These are phyloP conservation scores for Myriosclerotinia duriaeana DNA, from an alignment of 2,329 filamentous ascomycete species.

Conservation along the genomic window DNA sequence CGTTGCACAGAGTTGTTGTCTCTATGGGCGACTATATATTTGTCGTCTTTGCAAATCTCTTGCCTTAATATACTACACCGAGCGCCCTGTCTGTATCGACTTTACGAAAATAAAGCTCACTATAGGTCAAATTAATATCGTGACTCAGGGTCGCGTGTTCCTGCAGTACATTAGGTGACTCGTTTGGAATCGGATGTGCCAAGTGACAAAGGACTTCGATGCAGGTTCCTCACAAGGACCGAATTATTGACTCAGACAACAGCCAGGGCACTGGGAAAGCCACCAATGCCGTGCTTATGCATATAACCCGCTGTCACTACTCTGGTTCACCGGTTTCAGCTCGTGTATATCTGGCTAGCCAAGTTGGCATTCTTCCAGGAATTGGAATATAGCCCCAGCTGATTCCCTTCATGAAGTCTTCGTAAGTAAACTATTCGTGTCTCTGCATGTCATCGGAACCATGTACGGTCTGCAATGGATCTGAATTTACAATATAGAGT, in stretches of 20 bases:
- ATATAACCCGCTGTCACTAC: slow-evolving; percentile 2
- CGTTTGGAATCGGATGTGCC: not conserved
- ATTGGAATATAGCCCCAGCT: not conserved
- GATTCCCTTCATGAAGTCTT: not conserved
- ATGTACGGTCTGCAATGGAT: not conserved
- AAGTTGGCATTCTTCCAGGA: not conserved
- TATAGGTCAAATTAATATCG: not conserved
- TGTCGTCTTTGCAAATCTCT: not conserved
- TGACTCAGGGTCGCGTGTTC: not conserved
- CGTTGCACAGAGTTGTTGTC: not conserved
- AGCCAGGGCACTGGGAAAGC: slow-evolving; percentile 10
- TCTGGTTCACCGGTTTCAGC: not conserved
- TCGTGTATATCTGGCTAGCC: not conserved
- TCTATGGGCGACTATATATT: not conserved
- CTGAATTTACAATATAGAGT: not conserved
- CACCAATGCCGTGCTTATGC: not conserved
- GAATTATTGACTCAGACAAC: not conserved
- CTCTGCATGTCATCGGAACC: slow-evolving; percentile 1
- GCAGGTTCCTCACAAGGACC: not conserved
- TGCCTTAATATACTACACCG: not conserved
- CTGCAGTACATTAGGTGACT: not conserved
- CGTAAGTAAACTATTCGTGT: not conserved
- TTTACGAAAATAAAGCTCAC: not conserved
- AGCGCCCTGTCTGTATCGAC: too few relatives aligned
- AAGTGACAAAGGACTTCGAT: not conserved